These are phyloP conservation scores for Malus sylvestris DNA, from an alignment of 306 rosid genomes.

Conservation along the genomic window DNA sequence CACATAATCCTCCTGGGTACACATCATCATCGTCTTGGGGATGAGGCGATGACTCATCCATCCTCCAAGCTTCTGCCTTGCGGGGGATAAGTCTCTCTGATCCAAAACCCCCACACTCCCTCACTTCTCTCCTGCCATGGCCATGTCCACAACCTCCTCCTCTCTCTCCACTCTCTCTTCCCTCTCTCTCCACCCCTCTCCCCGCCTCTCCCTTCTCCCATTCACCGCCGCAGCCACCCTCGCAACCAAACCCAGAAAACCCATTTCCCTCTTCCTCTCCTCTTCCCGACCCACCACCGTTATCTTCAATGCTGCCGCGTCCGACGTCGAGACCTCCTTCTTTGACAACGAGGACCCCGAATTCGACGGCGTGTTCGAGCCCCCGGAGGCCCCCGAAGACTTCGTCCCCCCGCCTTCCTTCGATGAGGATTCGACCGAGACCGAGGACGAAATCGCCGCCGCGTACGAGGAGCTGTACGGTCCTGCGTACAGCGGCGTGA, in stretches of 20 bases:
- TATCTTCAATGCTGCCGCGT: conserved; percentile 27
- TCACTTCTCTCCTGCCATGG: conserved; percentile 28
- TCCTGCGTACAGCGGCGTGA: conserved; percentile 67
- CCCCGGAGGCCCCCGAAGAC: conserved; percentile 73
- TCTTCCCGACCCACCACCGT: conserved; percentile 8
- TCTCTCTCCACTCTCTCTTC: conserved; percentile 40
- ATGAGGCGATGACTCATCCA: background rate
- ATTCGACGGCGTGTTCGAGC: conserved; percentile 39
- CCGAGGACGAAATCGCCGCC: conserved; percentile 68
- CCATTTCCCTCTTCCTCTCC: conserved; percentile 10
- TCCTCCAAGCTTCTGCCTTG: background rate
- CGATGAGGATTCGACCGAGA: conserved; percentile 63
- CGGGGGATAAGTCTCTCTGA: background rate
- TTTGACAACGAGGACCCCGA: conserved; percentile 48
- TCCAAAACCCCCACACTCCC: background rate
- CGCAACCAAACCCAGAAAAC: conserved; percentile 19
- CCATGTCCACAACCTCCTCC: conserved; percentile 37
- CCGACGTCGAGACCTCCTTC: conserved; percentile 64
- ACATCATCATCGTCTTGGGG: too few relatives aligned
- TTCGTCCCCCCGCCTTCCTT: conserved; percentile 56
- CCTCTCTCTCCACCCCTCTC: conserved; percentile 41
- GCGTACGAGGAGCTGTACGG: conserved; percentile 87
- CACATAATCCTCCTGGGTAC: too few relatives aligned
- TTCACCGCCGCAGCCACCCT: conserved; percentile 23
- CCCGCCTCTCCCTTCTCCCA: conserved; percentile 32